Base-by-base conservation (phyloP, 169 alveolate genomes). In the Plasmodium inui region DNA sequence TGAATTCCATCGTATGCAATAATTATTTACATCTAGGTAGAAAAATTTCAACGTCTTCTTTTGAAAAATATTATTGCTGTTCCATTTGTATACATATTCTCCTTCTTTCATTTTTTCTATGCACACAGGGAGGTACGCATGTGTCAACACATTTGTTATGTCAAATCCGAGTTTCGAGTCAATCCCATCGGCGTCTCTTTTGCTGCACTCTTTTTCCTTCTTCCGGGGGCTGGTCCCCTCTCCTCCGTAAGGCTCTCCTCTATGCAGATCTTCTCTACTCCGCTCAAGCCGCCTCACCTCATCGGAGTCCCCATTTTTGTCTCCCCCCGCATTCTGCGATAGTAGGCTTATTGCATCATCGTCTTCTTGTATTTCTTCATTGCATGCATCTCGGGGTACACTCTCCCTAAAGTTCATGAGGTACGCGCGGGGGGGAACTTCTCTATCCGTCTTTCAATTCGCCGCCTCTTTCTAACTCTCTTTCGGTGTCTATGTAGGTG, bases 71-170 rank as follows among this genome's bases (percentile, higher is more conserved):
- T 82, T 91, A 82, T 53, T 91, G 28, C 76, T 85, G 74, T 91
- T 91, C 95, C 95, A 91, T 72, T 91, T 91, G 57, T 91, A 91
- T 22, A 91, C 92, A 53, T 91, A 91, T 41, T 91, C 95, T 81
- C 95, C 95, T 72, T 91, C 95, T 72, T 91, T 91, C 95, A 91
- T 91, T 91, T 91, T 91, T 82, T 91, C 95, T 70, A 91, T 44
- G 37, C 95, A 91, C 67, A 71, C 92, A 8, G 95, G 95, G 53
- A 91, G 67, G 61, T 91, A 91, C 53, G 95, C 95, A 67, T 91
- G 92, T 82, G 92, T 80, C 39, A 91, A 39, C 12, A 91, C 92
- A 72, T 91, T 91, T 26, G 39, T 91, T n/a, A 91, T 91, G 61
- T 91, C 95, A 81, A 91, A 91, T 26, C 84, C 80, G 82, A 91